Base-by-base conservation (phyloP, 2,329 filamentous ascomycete genomes). In the Colletotrichum sp. region DNA sequence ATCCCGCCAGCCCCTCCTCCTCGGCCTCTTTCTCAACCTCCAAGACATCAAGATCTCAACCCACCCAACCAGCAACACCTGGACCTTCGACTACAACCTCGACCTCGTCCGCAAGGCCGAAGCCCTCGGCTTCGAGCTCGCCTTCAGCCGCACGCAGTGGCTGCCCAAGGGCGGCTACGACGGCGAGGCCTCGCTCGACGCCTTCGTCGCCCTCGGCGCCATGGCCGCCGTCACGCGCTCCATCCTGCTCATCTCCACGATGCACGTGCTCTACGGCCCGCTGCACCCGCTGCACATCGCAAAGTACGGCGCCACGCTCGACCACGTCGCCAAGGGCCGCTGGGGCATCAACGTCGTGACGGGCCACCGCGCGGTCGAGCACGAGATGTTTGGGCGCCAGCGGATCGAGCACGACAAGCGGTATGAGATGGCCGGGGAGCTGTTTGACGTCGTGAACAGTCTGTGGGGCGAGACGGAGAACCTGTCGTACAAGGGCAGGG, bases 381-480 rank as follows among this genome's bases (percentile, higher is more conserved):
- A 70, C 36, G 67, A 70, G 27, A 70, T 70, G 55, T 70, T 70
- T 32, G 67, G 67, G 6, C 27, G 34, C 12, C 55, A 70, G 67
- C 67, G 67, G 13, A 62, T 70, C 36, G 55, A 70, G 25, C 55
- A 70, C 15, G 68, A 62, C 25, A 16, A 29, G 69, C 29, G 69
- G 9, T 71, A 71, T 12, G 0, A n/a, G 15, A 71, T 64, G 69
- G 69, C 69, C 1, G 57, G 59, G 25, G 69, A 64, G 69, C 29
- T 71, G 86, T 99, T 96, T 86, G 90, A 93, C 83, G 93, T 98
- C 85, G 83, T 97, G 83, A 94, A 91, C 80, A 93, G 93, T 85
- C 89, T 98, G 81, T 98, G 94, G 88, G 91, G 93, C 83, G 95
- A 98, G 87, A 87, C 96, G 80, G 96, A 98, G 86, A 98, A 97